A percentile compares a stretch with the other conserved stretches of the same genome.
Evolutionary conservation across 164 flowering plant species (phyloP).

Genomic region (Akebia trifoliata): DNA sequence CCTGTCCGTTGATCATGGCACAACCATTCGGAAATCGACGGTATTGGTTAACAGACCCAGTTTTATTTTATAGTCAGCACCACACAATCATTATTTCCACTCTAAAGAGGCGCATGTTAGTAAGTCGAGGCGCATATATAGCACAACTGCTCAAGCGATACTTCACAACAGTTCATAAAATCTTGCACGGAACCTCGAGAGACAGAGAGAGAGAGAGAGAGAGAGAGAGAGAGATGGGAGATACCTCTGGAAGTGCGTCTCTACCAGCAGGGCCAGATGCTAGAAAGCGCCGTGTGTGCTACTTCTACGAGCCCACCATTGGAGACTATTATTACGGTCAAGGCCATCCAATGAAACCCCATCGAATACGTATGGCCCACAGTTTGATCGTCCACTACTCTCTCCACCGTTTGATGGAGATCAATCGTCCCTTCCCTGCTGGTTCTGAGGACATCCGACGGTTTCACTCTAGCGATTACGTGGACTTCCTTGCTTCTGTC

Average conservation of each 20-base stretch:
- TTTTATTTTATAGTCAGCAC: no score
- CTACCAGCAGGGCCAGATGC: slow-evolving; percentile 46
- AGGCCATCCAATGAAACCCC: slow-evolving; percentile 72
- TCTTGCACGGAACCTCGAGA: no score
- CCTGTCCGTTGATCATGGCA: no score
- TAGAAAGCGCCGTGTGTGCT: slow-evolving; percentile 41
- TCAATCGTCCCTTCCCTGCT: slow-evolving; percentile 48
- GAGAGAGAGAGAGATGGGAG: neutral
- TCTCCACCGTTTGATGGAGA: slow-evolving; percentile 51
- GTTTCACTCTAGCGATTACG: slow-evolving; percentile 54
- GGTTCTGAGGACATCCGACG: slow-evolving; percentile 34
- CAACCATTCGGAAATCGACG: no score
- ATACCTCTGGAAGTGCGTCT: slow-evolving; percentile 28
- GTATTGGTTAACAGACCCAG: no score
- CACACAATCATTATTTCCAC: no score
- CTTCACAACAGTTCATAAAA: no score
- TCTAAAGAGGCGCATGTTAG: no score
- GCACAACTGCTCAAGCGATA: no score
- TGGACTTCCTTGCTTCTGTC: slow-evolving; percentile 43
- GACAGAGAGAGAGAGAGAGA: no score
- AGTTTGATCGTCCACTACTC: slow-evolving; percentile 45
- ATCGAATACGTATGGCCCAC: slow-evolving; percentile 63
- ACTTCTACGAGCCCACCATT: slow-evolving; percentile 61
- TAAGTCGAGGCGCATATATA: no score
- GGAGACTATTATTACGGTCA: slow-evolving; percentile 68